phyloP scores from a whole-genome alignment of 805 yeast genomes.

The Ogataea minuta region DNA sequence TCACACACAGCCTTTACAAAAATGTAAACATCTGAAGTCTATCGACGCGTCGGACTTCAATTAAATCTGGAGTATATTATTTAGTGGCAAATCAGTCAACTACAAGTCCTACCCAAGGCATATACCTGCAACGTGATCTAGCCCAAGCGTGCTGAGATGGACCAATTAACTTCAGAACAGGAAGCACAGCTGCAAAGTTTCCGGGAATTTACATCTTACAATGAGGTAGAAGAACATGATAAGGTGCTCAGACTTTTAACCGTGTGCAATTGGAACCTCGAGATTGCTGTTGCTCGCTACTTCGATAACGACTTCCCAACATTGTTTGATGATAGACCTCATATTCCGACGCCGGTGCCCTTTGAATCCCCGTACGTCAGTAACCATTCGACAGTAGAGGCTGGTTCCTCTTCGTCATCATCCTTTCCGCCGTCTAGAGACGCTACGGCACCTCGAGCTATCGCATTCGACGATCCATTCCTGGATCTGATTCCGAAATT shows the following conservation, averaged over 20 bases:
- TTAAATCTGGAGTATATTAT: background rate
- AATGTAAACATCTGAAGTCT: constrained; percentile 3
- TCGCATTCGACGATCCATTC: constrained; percentile 25
- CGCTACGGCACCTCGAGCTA: constrained; percentile 15
- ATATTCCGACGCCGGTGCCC: constrained; percentile 4
- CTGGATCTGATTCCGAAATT: constrained; percentile 33
- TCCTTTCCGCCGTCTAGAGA: constrained; percentile 9
- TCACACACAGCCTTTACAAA: background rate
- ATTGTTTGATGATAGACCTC: constrained; percentile 21
- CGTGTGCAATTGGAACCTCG: constrained; percentile 59
- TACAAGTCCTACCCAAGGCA: too few relatives aligned
- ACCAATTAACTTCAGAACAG: constrained; percentile 35
- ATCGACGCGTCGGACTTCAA: constrained; percentile 14
- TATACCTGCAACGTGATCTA: too few relatives aligned
- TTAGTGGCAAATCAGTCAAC: constrained; percentile 18
- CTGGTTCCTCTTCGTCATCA: constrained; percentile 6
- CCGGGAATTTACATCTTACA: constrained; percentile 47
- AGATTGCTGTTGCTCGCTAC: constrained; percentile 56
- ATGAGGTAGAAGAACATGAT: constrained; percentile 44
- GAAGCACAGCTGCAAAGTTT: constrained; percentile 46
- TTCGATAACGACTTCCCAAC: constrained; percentile 54
- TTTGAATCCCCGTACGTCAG: background rate
- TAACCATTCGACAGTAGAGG: constrained; percentile 1
- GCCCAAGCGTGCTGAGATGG: too few relatives aligned
- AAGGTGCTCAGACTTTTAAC: constrained; percentile 46